A percentile compares a stretch with the other conserved stretches of the same genome.
phyloP scores from a whole-genome alignment of 768 basidiomycete species.

The Daedalea quercina region DNA sequence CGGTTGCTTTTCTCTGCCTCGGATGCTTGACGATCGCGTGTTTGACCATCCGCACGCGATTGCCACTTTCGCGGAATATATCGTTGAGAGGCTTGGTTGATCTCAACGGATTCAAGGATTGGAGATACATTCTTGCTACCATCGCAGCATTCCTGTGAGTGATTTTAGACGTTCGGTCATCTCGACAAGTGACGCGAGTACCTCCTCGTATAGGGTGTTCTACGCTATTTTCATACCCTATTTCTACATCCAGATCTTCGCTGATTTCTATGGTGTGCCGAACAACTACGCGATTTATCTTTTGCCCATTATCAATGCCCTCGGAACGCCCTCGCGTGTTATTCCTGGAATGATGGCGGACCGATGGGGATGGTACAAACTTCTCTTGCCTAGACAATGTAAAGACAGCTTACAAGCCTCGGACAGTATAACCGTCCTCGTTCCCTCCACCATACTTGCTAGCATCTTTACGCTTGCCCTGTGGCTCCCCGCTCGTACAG shows the following conservation, averaged over 20 bases:
- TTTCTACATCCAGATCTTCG: constrained; percentile 28
- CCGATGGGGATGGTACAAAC: constrained; percentile 3
- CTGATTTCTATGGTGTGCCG: constrained; percentile 17
- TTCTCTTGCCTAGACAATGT: not conserved
- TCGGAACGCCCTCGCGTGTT: constrained; percentile 22
- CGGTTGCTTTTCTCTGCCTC: constrained; percentile 22
- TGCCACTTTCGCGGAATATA: constrained; percentile 18
- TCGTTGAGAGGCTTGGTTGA: constrained; percentile 19
- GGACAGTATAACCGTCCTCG: constrained; percentile 22
- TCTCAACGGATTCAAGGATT: constrained; percentile 21
- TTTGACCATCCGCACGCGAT: constrained; percentile 21
- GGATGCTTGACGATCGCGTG: constrained; percentile 19
- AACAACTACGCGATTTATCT: constrained; percentile 19
- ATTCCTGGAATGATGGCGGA: constrained; percentile 25
- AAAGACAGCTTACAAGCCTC: not conserved
- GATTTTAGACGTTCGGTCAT: not conserved
- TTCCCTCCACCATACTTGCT: constrained; percentile 19
- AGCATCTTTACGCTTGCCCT: constrained; percentile 20
- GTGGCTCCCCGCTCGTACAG: constrained; percentile 22
- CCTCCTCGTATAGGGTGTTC: constrained; percentile 16
- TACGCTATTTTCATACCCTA: constrained; percentile 29
- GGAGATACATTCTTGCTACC: constrained; percentile 15
- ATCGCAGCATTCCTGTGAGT: constrained; percentile 19
- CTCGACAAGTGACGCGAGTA: not conserved
- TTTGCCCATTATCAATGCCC: constrained; percentile 26